Evolutionary conservation across 208 protist genomes (phyloP).

Genomic region (Trichomonas vaginalis): DNA sequence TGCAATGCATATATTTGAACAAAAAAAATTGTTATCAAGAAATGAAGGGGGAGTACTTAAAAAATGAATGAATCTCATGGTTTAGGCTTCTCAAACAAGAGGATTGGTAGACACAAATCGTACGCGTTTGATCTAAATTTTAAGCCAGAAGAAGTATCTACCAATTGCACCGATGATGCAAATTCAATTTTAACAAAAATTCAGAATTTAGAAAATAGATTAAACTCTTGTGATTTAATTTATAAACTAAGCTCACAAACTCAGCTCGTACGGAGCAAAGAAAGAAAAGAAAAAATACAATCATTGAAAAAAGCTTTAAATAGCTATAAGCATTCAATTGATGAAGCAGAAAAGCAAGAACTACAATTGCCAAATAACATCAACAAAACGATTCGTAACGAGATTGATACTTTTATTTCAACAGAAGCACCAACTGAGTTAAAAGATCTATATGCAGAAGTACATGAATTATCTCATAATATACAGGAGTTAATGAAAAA

Average conservation of each 20-base stretch:
- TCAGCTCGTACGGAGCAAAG: not conserved
- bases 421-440: not conserved
- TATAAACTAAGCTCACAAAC: not conserved
- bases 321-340: not conserved
- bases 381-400: not conserved
- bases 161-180: not conserved
- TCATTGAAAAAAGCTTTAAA: not conserved
- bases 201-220: not conserved
- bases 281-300: not conserved
- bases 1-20: too few species aligned
- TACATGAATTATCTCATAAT: not conserved
- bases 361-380: not conserved
- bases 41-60: too few species aligned
- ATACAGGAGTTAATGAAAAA: not conserved
- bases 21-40: too few species aligned
- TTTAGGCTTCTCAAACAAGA: too few species aligned
- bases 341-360: not conserved
- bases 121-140: not conserved
- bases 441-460: not conserved
- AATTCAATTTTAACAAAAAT: not conserved
- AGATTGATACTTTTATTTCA: not conserved
- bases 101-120: not conserved
- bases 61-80: too few species aligned
- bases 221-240: not conserved
- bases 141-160: not conserved